Base-by-base conservation (phyloP, 2,329 filamentous ascomycete genomes). In the Sclerotinia sclerotiorum region DNA sequence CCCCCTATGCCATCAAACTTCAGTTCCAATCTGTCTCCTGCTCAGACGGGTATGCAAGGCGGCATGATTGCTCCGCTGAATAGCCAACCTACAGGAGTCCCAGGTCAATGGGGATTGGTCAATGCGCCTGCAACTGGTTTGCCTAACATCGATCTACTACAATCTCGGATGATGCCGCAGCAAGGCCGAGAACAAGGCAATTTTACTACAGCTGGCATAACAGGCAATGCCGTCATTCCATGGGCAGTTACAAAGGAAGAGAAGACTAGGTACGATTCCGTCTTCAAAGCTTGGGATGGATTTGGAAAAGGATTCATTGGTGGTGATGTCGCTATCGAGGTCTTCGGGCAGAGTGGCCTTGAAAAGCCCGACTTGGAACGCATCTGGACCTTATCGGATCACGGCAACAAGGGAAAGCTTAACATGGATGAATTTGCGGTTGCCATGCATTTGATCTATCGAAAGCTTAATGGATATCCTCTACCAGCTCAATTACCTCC, bases 241-340 rank as follows among this genome's bases (percentile, higher is more conserved):
- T 99, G 95, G 95, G 94, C 95, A 21, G 95, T 99, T 70, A 99
- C 95, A 5, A 99, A 99, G 79, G 94, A 97, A 72, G 95, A 99
- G 80, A 99, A 99, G 84, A 94, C 91, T 70, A 90, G 96, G 71
- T 99, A 99, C 74, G 95, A 99, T 79, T 87, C 93, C 70, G 87
- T 98, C 46, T 99, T 99, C 84, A 91, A 89, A 72, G 94, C 94
- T 6, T 99, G 95, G 95, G 95, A 99, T 80, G 95, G 95, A 3
- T 87, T 99, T 72, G 87, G 89, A 71, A 97, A 96, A 79, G 95
- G 95, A 0, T 97, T 90, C 76, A 96, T 99, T 77, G 91, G 89
- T 58, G 95, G 95, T 65, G 91, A 92, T 74, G 93, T 95, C 74
- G 94, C 95, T 19, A 95, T 98, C 77, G 95, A 99, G 80, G 97